Evolutionary conservation across 306 rosid genomes (phyloP).

Genomic region (Lupinus albus): DNA sequence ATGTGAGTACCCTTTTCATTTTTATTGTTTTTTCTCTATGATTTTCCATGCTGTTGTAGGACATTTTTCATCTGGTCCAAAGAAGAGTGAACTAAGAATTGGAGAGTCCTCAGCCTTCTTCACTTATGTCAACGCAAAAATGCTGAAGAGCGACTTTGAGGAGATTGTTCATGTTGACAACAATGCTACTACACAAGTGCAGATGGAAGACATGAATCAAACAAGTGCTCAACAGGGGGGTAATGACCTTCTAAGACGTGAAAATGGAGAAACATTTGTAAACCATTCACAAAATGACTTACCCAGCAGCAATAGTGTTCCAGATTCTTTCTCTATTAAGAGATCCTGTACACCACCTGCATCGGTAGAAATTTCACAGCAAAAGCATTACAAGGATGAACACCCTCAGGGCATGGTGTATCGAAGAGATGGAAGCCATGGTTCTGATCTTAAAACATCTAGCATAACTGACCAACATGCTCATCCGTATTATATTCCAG

Average conservation of each 20-base stretch:
- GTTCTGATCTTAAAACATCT: conserved; percentile 51
- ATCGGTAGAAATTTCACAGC: conserved; percentile 59
- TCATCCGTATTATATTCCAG: conserved; percentile 75
- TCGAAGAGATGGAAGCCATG: conserved; percentile 57
- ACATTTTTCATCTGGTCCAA: conserved; percentile 66
- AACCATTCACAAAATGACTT: conserved; percentile 67
- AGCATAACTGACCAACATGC: conserved; percentile 59
- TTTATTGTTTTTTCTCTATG: conserved; percentile 23
- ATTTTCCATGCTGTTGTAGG: conserved; percentile 47
- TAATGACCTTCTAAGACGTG: conserved; percentile 49
- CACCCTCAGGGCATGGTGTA: conserved; percentile 47
- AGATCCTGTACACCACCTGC: conserved; percentile 83
- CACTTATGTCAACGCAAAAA: conserved; percentile 73
- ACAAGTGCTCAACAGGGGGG: conserved; percentile 49
- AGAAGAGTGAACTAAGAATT: conserved; percentile 82
- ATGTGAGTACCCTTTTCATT: conserved; percentile 4
- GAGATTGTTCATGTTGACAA: conserved; percentile 49
- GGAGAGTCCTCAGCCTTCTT: conserved; percentile 96
- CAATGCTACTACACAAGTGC: conserved; percentile 41
- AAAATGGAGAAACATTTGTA: conserved; percentile 66
- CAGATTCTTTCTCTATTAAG: conserved; percentile 79
- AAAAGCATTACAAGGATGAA: conserved; percentile 54
- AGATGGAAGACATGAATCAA: conserved; percentile 50
- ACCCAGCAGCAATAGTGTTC: conserved; percentile 68
- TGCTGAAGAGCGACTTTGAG: conserved; percentile 52